Percentiles rank a stretch among this genome's conserved stretches.
Evolutionary conservation across 306 rosid genomes (phyloP).

Genomic region (Prunus salicina): DNA sequence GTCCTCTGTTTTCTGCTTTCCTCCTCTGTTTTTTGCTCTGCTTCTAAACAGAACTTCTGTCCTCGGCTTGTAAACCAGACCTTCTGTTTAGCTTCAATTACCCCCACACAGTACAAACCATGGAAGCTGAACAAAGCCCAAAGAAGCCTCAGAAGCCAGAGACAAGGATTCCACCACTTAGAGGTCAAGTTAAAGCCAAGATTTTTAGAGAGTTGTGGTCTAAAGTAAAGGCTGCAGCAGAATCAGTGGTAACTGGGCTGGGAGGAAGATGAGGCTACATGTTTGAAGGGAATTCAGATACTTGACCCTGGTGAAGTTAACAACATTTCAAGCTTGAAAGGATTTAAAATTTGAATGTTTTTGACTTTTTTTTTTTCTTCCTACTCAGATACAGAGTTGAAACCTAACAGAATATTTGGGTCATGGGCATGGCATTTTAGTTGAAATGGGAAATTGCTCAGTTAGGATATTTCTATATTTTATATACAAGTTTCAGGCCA

Average conservation of each 20-base stretch:
- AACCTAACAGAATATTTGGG: neutral
- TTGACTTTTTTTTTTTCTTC: too few relatives aligned
- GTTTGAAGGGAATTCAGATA: neutral
- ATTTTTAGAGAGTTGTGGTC: neutral
- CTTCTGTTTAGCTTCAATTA: neutral
- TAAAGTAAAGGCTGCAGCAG: neutral
- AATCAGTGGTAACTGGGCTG: neutral
- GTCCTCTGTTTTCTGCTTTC: neutral
- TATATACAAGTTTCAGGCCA: neutral
- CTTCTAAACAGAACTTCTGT: neutral
- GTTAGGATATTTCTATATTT: neutral
- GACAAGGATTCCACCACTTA: conserved; percentile 24
- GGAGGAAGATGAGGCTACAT: neutral
- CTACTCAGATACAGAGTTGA: too few relatives aligned
- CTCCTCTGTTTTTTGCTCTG: neutral
- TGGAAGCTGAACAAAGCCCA: conserved; percentile 6
- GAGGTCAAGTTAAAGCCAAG: conserved; percentile 24
- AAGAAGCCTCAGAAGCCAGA: conserved; percentile 1
- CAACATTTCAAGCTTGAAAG: too few relatives aligned
- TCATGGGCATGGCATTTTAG: neutral
- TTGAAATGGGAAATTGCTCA: neutral
- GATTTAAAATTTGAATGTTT: too few relatives aligned
- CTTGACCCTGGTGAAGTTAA: neutral
- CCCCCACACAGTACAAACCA: conserved; percentile 1
- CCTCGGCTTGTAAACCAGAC: neutral